Evolutionary conservation across 1,284 basidiomycete species (phyloP).

Genomic region (Melampsora occidentalis): DNA sequence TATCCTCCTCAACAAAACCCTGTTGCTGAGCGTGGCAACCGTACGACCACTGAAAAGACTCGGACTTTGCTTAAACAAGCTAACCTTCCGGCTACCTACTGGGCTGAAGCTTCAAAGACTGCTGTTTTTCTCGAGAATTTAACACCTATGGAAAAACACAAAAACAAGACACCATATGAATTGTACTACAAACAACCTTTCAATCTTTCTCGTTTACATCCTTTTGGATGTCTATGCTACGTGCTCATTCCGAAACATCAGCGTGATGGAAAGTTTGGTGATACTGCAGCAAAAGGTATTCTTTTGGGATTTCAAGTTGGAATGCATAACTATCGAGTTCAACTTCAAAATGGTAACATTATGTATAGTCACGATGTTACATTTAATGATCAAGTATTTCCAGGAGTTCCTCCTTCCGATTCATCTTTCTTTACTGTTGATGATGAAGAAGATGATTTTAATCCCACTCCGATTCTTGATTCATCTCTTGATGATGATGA

Average conservation of each 20-base stretch:
- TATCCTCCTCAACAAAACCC: too few relatives aligned
- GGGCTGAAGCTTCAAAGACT: constrained; percentile 8
- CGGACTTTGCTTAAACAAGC: neutral
- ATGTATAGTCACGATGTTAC: neutral
- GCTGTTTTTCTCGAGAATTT: constrained; percentile 10
- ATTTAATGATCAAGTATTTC: constrained; percentile 16
- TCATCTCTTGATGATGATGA: too few relatives aligned
- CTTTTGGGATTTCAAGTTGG: constrained; percentile 6
- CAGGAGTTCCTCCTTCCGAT: neutral
- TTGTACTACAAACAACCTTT: neutral
- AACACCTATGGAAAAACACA: neutral
- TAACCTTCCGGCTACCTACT: neutral
- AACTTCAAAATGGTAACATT: neutral
- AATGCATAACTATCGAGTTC: constrained; percentile 22
- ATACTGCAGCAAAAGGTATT: neutral
- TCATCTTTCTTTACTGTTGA: too few relatives aligned
- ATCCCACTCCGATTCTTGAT: too few relatives aligned
- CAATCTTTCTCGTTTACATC: constrained; percentile 3
- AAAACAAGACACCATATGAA: neutral
- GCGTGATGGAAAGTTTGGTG: too few relatives aligned
- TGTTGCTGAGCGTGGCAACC: neutral
- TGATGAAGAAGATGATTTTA: too few relatives aligned
- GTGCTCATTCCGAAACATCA: neutral
- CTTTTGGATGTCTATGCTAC: neutral
- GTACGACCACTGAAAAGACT: neutral